Base-by-base conservation (phyloP, 2,329 filamentous ascomycete genomes). In the Purpureocillium takamizusanense region DNA sequence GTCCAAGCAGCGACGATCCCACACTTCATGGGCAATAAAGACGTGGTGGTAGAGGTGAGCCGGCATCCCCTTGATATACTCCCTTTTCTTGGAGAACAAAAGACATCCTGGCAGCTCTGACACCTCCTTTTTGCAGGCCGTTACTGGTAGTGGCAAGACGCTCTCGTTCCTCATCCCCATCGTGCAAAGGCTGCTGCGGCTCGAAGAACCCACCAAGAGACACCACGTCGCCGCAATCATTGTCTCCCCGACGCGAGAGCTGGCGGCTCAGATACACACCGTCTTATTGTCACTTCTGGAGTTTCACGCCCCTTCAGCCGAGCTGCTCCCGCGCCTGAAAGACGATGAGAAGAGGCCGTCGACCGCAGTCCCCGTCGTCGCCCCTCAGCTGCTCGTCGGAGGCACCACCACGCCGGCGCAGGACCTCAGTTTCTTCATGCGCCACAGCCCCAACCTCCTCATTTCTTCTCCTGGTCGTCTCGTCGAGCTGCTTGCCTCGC, bases 1-100 rank as follows among this genome's bases (percentile, higher is more conserved):
- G 89, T 95, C n/a, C 90, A 97, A 64, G 86, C 89, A 33, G 90
- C 87, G 42, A 83, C 86, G 4, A 83, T 95, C 48, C 87, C 88
- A 11, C 75, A 95, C 37, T 92, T 95, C 56, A 81, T 89, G 63
- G 81, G 79, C 37, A 85, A 94, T 58, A 94, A 94, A 54, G 88
- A 95, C 60, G 86, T 94, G 4, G 88, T 95, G 1, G 88, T 95
- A 6, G 87, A 94, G 67, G 78, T 78, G 56, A 34, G 56, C 39
- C 18, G 2, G 3, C 17, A 6, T 17, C 9, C 3, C 28, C 25
- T 6, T n/a, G 4, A 15, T 5, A n/a, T 15, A 12, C 7, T 12
- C 13, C 16, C 14, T 12, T 15, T 1, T 15, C 12, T 14, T 28
- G 25, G n/a, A n/a, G n/a, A n/a, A n/a, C n/a, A n/a, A n/a, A n/a